Conservation (phyloP, 1,284 basidiomycete genomes). For the Heterobasidion parviporum region DNA sequence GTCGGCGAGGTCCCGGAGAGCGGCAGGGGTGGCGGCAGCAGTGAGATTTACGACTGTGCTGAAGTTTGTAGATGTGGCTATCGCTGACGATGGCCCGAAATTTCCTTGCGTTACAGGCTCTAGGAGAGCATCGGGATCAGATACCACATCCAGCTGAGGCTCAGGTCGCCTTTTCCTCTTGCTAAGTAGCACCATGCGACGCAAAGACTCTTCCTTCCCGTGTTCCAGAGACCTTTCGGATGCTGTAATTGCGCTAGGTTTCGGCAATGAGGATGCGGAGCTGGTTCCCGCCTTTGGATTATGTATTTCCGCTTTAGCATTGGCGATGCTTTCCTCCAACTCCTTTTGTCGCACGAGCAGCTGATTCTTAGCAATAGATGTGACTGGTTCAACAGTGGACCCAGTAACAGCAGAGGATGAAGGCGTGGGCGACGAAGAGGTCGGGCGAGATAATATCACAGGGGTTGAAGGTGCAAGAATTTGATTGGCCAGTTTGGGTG, state of each 20-base stretch:
- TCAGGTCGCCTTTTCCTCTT: constrained; percentile 9
- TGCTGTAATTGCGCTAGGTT: neutral
- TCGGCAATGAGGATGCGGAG: neutral
- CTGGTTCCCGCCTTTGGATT: neutral
- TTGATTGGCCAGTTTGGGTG: neutral
- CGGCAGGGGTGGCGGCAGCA: neutral
- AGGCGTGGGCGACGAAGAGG: neutral
- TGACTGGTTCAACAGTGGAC: no score
- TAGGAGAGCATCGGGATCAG: neutral
- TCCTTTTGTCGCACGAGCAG: neutral
- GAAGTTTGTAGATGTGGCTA: neutral
- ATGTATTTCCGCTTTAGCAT: neutral
- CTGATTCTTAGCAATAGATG: neutral
- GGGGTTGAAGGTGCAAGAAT: neutral
- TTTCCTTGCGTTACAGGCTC: neutral
- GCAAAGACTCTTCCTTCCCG: constrained; percentile 6
- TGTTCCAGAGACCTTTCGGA: neutral
- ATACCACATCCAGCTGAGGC: neutral
- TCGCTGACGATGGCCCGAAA: neutral
- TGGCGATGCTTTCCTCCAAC: neutral
- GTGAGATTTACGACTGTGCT: neutral
- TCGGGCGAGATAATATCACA: neutral
- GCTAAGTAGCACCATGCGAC: constrained; percentile 9
- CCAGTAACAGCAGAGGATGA: neutral
- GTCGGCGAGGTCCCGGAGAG: constrained; percentile 10